Conservation (phyloP, 257 asterid genomes). For the Scutellaria minor region DNA sequence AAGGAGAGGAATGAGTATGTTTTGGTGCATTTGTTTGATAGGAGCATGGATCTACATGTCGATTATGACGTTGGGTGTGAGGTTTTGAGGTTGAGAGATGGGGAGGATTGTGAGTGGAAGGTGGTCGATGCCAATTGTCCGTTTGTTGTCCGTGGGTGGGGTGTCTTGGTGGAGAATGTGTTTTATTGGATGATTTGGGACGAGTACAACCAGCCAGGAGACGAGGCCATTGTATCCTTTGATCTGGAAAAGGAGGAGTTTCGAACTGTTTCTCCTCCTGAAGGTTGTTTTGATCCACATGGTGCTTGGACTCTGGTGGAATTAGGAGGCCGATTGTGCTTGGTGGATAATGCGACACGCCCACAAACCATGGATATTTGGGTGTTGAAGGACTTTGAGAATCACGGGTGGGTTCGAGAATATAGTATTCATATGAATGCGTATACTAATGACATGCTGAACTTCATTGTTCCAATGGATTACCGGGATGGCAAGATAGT, state of each 20-base stretch:
- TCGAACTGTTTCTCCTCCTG: conserved; percentile 55
- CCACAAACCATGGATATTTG: conserved; percentile 54
- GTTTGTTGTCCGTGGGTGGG: conserved; percentile 60
- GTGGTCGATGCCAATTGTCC: conserved; percentile 54
- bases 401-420: conserved; percentile 51
- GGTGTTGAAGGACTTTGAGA: conserved; percentile 53
- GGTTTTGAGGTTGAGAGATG: conserved; percentile 50
- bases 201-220: conserved; percentile 45
- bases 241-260: conserved; percentile 57
- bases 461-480: conserved; percentile 47
- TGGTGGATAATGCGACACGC: conserved; percentile 46
- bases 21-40: conserved; percentile 60
- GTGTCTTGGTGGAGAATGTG: conserved; percentile 54
- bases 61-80: conserved; percentile 64
- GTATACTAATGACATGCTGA: conserved; percentile 40
- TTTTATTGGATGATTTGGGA: conserved; percentile 74
- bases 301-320: conserved; percentile 62
- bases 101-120: conserved; percentile 48
- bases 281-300: conserved; percentile 49
- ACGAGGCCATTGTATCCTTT: conserved; percentile 54
- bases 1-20: conserved; percentile 56
- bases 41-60: conserved; percentile 54
- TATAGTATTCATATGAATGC: conserved; percentile 47
- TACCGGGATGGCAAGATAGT: conserved; percentile 49
- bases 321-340: conserved; percentile 54